Percentiles rank a stretch among this genome's conserved stretches.
Conservation (phyloP, 495 filamentous ascomycete genomes). For the Aspergillus olivimuriae region DNA sequence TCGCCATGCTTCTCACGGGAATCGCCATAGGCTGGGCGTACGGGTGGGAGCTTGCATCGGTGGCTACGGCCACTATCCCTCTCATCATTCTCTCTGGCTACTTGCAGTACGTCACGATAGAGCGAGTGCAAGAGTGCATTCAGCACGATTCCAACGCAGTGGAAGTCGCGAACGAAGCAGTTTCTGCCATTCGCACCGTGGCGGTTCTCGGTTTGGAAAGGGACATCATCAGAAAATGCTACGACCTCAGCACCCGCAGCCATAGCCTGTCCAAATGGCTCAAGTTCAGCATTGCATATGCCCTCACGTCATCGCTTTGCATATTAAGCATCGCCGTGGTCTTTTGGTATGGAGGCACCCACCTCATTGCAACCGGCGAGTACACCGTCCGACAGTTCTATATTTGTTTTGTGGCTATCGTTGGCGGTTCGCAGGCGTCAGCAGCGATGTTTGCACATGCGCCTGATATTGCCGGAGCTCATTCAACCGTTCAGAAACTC, state of each 20-base stretch:
- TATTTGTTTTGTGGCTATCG: slow-evolving; percentile 43
- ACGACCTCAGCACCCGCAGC: not conserved
- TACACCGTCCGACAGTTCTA: slow-evolving; percentile 45
- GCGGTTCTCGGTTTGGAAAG: slow-evolving; percentile 1
- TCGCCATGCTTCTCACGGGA: slow-evolving; percentile 18
- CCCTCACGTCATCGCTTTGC: slow-evolving; percentile 3
- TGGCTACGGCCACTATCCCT: slow-evolving; percentile 61
- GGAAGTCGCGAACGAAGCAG: slow-evolving; percentile 5
- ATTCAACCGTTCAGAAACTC: slow-evolving; percentile 10
- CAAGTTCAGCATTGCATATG: slow-evolving; percentile 1
- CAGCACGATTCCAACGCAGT: slow-evolving; percentile 3
- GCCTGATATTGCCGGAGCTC: slow-evolving; percentile 37
- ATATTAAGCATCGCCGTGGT: slow-evolving; percentile 38
- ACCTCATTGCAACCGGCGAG: slow-evolving; percentile 36
- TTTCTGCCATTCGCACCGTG: slow-evolving; percentile 6
- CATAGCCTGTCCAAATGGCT: not conserved
- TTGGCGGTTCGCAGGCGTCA: slow-evolving; percentile 43
- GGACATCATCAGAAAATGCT: slow-evolving; percentile 1
- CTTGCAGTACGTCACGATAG: slow-evolving; percentile 29
- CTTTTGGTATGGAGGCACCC: slow-evolving; percentile 43
- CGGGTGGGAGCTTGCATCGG: slow-evolving; percentile 54
- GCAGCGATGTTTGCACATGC: slow-evolving; percentile 42
- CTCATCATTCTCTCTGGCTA: slow-evolving; percentile 63
- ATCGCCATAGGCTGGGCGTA: slow-evolving; percentile 44
- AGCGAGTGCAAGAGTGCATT: slow-evolving; percentile 1